Percentiles rank a stretch among this genome's conserved stretches.
phyloP scores from a whole-genome alignment of 305 asterid genomes.

The Petunia hybrid region DNA sequence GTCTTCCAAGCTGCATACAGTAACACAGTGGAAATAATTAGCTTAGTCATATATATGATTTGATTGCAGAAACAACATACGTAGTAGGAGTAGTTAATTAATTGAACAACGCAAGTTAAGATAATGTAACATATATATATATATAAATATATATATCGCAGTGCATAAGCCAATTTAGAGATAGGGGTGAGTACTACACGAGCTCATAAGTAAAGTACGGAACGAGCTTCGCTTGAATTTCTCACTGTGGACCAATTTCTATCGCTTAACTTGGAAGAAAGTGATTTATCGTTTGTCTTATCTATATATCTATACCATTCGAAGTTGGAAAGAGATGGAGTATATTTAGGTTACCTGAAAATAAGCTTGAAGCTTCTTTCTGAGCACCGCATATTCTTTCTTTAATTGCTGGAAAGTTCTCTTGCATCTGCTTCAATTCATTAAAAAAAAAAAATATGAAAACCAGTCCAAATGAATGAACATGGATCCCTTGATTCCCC shows the following conservation, averaged over 20 bases:
- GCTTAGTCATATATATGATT: neutral
- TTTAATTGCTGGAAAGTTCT: conserved; percentile 72
- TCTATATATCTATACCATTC: neutral
- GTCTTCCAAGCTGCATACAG: conserved; percentile 65
- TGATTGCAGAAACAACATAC: neutral
- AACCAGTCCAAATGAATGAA: neutral
- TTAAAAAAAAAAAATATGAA: neutral
- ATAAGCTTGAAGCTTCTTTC: conserved; percentile 74
- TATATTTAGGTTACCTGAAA: conserved; percentile 57
- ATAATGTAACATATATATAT: too few species aligned
- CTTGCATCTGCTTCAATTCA: conserved; percentile 58
- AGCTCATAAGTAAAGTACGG: too few species aligned
- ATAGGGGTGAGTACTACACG: too few species aligned
- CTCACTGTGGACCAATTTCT: too few species aligned
- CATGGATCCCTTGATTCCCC: neutral
- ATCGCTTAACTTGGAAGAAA: too few species aligned
- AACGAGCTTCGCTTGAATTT: too few species aligned
- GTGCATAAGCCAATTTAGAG: too few species aligned
- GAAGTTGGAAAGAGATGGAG: neutral
- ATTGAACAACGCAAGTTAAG: neutral
- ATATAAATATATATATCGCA: neutral
- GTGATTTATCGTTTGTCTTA: too few species aligned
- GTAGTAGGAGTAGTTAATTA: neutral
- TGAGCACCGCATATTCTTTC: conserved; percentile 70
- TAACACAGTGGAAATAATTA: neutral